Evolutionary conservation across 2,329 filamentous ascomycete species (phyloP), one percentile per base, ranked within the genome.

Genomic region (Ophiobolus disseminans): DNA sequence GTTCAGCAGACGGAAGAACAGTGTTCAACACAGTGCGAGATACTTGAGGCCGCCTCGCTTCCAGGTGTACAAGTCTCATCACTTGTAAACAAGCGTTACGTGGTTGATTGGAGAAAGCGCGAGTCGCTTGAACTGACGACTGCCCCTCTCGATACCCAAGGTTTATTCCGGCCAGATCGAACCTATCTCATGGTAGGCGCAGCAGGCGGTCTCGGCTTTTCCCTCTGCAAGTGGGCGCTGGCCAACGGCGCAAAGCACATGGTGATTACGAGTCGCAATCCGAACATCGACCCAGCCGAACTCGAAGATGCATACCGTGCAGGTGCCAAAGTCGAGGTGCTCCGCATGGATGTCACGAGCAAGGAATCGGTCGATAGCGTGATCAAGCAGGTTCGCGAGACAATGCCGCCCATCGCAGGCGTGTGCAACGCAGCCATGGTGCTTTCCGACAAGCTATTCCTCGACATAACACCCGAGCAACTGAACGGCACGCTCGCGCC

Each of bases 201-300:
- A 7, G 47, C 57, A 0, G 63, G 65, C 2, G 54, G 48, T 1
- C 13, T 68, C 16, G 66, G 64, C 1, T 37, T 45, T 0, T 60
- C 58, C 0, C 34, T 68, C 1, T 45, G 42, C 14, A 5, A 48
- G 10, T 69, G 58, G 57, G 66, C 69, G 65, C 40, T 63, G 2
- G 11, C n/a, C 2, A 44, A 57, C 16, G 62, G 62, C 0, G 67
- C 65, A 3, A 42, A 45, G 13, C n/a, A 60, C 19, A 31, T 69
- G 17, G 55, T 57, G 4, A 20, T 81, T 2, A 70, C 74, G 0
- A 78, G 74, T 37, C 72, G 78, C 1, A 68, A 65, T 10, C 73
- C 75, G 3, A 57, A 69, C 2, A 48, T 77, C 2, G 60, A 74
- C 13, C 40, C 43, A n/a, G n/a, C n/a, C n/a, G n/a, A 26, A 32